A percentile compares a stretch with the other conserved stretches of the same genome.
These are phyloP conservation scores for Diplodia seriata DNA, from an alignment of 2,329 filamentous ascomycete genomes.

Conservation along the genomic window DNA sequence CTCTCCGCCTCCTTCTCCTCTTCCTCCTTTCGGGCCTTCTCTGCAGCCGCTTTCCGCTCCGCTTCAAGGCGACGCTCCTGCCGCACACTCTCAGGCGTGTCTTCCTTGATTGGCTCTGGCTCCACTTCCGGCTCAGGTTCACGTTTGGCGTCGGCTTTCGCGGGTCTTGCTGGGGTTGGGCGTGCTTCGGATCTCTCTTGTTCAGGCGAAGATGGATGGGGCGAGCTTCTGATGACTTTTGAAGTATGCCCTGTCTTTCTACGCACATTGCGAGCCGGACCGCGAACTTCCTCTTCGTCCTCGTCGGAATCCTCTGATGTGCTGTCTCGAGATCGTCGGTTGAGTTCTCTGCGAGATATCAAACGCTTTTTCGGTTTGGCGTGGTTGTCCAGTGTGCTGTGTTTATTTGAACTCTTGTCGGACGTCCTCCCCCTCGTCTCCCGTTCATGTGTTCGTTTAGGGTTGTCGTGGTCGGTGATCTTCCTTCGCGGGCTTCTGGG, in stretches of 20 bases:
- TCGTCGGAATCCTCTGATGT: constrained; percentile 42
- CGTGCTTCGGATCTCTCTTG: constrained; percentile 11
- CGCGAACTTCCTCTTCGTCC: constrained; percentile 47
- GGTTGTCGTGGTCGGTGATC: constrained; percentile 20
- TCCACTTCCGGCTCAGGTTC: constrained; percentile 38
- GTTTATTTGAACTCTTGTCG: constrained; percentile 26
- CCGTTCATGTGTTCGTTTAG: constrained; percentile 44
- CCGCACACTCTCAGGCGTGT: constrained; percentile 25
- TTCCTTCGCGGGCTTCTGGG: constrained; percentile 45
- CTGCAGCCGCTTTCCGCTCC: constrained; percentile 37
- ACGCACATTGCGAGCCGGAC: constrained; percentile 23
- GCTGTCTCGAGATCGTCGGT: constrained; percentile 38
- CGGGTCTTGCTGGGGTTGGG: not conserved
- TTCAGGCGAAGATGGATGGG: constrained; percentile 30
- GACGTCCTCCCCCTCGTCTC: constrained; percentile 35
- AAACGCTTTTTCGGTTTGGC: constrained; percentile 39
- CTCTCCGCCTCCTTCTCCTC: constrained; percentile 34
- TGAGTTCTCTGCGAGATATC: constrained; percentile 47
- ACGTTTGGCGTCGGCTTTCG: constrained; percentile 19
- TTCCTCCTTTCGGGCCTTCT: constrained; percentile 45
- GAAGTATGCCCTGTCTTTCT: constrained; percentile 28
- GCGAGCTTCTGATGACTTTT: constrained; percentile 27
- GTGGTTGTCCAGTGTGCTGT: constrained; percentile 9
- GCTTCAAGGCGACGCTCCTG: constrained; percentile 33
- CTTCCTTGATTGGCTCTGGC: constrained; percentile 31